Conservation (phyloP, 129 eudicot species). For the Centaurea solstitialis region DNA sequence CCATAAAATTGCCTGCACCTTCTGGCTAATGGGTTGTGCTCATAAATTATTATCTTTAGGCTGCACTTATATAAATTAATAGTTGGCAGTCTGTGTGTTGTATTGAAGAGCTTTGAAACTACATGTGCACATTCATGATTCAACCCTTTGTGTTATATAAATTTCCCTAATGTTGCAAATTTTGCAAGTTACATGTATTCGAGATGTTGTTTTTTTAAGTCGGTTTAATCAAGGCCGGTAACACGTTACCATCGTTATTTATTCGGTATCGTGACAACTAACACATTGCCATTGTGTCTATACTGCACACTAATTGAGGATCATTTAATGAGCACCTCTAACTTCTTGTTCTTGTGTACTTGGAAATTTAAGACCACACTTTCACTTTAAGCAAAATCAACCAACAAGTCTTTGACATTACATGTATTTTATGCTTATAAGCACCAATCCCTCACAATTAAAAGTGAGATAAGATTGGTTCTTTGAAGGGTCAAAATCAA, state of each 20-base stretch:
- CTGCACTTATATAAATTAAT: constrained; percentile 9
- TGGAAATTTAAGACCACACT: constrained; percentile 21
- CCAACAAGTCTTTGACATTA: constrained; percentile 24
- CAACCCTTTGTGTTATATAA: constrained; percentile 6
- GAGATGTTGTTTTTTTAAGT: background rate
- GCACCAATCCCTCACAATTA: constrained; percentile 17
- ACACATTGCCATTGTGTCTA: constrained; percentile 18
- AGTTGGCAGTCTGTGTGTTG: constrained; percentile 26
- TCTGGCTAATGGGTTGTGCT: constrained; percentile 11
- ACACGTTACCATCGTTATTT: constrained; percentile 25
- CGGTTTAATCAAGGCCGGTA: constrained; percentile 5
- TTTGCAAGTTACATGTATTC: constrained; percentile 1
- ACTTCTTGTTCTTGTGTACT: constrained; percentile 36
- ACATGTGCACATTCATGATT: constrained; percentile 18
- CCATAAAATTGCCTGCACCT: background rate
- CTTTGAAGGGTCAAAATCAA: constrained; percentile 30
- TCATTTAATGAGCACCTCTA: constrained; percentile 28
- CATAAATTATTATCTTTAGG: constrained; percentile 29
- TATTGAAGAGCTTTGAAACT: constrained; percentile 10
- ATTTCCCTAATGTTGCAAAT: constrained; percentile 3
- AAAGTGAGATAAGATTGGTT: constrained; percentile 21
- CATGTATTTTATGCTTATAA: constrained; percentile 28
- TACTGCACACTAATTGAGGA: constrained; percentile 26
- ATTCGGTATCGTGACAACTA: constrained; percentile 7
- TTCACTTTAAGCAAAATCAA: constrained; percentile 34